Evolutionary conservation across 2,329 filamentous ascomycete genomes (phyloP).

Genomic region (Penicillium sp.): DNA sequence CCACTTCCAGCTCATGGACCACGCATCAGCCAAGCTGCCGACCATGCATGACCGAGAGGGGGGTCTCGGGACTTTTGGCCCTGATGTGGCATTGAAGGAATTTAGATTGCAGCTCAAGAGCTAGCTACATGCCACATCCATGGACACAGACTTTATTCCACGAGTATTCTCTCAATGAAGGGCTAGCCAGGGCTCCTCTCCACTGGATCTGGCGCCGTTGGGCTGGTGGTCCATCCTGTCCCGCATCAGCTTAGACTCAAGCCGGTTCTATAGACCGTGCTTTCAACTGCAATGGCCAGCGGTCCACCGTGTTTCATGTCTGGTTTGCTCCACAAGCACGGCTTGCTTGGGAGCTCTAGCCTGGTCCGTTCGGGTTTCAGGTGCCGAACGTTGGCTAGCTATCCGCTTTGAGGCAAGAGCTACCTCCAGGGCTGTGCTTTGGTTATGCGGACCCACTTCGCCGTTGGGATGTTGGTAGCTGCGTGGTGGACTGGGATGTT

Average conservation of each 20-base stretch:
- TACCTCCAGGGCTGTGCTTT: not conserved
- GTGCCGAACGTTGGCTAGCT: not conserved
- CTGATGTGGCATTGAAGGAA: not conserved
- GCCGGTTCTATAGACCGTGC: not conserved
- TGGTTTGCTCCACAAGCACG: not conserved
- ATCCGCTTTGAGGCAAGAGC: not conserved
- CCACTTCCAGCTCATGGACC: not conserved
- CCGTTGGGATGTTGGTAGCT: not conserved
- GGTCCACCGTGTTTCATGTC: conserved; percentile 6
- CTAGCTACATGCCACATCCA: not conserved
- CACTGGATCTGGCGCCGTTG: conserved; percentile 4
- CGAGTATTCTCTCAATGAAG: not conserved
- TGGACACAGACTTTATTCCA: not conserved
- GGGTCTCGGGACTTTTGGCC: not conserved
- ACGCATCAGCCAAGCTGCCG: not conserved
- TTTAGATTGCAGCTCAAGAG: not conserved
- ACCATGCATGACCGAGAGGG: not conserved
- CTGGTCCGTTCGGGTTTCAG: not conserved
- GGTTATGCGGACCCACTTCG: not conserved
- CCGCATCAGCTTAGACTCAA: not conserved
- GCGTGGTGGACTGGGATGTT: not conserved
- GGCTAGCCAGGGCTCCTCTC: not conserved
- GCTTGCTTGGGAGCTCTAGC: not conserved
- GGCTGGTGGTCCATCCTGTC: not conserved
- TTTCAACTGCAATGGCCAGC: not conserved